Evolutionary conservation across 2,329 filamentous ascomycete genomes (phyloP), one percentile per base, ranked within the genome.

Genomic region (Cladosporium oxysporum): DNA sequence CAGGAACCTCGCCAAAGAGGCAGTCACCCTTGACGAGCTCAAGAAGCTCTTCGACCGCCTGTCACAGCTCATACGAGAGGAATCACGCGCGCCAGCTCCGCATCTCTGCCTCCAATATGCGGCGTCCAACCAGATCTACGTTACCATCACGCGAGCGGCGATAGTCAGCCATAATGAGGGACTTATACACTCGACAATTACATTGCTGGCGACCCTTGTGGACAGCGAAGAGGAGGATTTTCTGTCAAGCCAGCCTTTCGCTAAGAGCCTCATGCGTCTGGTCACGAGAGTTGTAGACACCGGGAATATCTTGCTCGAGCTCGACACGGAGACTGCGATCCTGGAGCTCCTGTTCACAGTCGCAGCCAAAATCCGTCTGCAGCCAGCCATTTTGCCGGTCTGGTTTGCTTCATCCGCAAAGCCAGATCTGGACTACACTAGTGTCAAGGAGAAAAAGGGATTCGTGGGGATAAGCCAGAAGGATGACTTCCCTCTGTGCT

Each of bases 201-300:
- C 90, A 49, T 89, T 97, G 75, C 97, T 97, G 78, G 92, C 92
- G 66, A 93, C 92, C 18, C 85, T 99, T 69, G 91, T 98, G 73
- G 95, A 99, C 79, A 95, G 93, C 77, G 95, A 98, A 78, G 93
- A 97, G 79, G 95, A 97, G 76, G 92, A 93, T 41, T 96, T 98
- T 74, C 87, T 97, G 58, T 91, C 96, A 75, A 96, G 91, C 74
- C 87, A 90, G 35, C 85, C 87, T 64, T 99, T 99, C 76, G 92
- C 95, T 2, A 87, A 89, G 66, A 94, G 92, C 73, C 79, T 99
- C 74, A 95, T 96, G 75, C 92, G 92, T 71, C 86, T 99, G 67
- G 85, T 97, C 60, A 87, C 92, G 67, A 88, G 90, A 70, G 92
- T 94, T 41, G 89, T 91, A 1, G 89, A 90, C 52, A 85, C 87